Percentiles rank a stretch among this genome's conserved stretches.
phyloP scores from a whole-genome alignment of 2,329 filamentous ascomycete genomes.

The Juglanconis juglandina region DNA sequence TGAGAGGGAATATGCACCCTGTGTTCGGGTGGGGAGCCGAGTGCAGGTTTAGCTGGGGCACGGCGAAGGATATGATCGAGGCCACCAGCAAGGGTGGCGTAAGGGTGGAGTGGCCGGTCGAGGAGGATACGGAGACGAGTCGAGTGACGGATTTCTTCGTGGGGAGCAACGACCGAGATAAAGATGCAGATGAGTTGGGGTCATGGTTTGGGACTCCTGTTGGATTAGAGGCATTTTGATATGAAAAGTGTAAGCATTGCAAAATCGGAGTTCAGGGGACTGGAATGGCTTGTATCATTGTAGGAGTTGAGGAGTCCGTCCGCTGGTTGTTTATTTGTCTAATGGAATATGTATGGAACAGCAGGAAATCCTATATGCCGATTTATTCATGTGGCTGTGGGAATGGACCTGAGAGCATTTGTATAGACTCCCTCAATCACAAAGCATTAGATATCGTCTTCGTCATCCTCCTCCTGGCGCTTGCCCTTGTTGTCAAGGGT shows the following conservation, averaged over 20 bases:
- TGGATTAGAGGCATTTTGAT: conserved; percentile 68
- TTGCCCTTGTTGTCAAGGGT: conserved; percentile 59
- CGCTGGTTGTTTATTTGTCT: conserved; percentile 1
- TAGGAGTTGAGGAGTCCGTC: conserved; percentile 3
- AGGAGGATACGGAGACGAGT: conserved; percentile 65
- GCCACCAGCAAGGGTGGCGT: conserved; percentile 58
- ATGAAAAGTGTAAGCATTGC: not conserved
- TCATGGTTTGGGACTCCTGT: conserved; percentile 79
- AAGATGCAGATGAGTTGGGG: conserved; percentile 63
- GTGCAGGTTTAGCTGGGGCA: conserved; percentile 94
- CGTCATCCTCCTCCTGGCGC: conserved; percentile 43
- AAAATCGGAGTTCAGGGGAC: conserved; percentile 11
- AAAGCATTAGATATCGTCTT: conserved; percentile 51
- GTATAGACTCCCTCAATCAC: not conserved
- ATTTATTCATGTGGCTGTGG: not conserved
- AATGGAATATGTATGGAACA: conserved; percentile 7
- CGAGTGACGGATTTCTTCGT: conserved; percentile 75
- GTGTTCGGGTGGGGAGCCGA: conserved; percentile 94
- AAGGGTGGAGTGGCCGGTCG: conserved; percentile 79
- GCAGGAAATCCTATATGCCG: conserved; percentile 12
- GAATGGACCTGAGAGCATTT: conserved; percentile 2
- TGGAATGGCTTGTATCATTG: not conserved
- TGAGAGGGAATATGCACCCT: conserved; percentile 83
- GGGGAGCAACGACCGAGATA: conserved; percentile 37
- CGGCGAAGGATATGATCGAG: conserved; percentile 89